Base-by-base conservation (phyloP, 768 basidiomycete genomes). In the Nidularia pulvinata region DNA sequence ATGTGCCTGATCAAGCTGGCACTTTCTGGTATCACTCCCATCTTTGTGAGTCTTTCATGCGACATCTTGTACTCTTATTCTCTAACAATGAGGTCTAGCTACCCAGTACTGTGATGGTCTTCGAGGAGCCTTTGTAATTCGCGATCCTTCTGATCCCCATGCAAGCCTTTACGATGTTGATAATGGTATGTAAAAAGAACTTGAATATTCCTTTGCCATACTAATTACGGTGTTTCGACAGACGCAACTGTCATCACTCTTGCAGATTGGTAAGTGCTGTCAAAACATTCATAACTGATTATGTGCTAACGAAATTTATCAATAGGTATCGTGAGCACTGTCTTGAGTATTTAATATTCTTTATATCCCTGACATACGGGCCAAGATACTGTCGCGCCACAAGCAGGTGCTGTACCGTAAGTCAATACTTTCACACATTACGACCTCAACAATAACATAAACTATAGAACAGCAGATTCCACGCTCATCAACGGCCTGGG, bases 21-120 rank as follows among this genome's bases (percentile, higher is more conserved):
- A 71, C 66, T n/a, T 83, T 69, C 58, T 82, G 81, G 79, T 71
- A 65, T 33, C 62, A 63, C 51, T 65, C 60, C 10, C 60, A 62
- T 59, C 57, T 71, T 63, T 61, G 64, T 67, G 37, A 19, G 61
- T 57, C 5, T 33, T 14, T 22, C 22, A 6, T 30, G 25, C 36
- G 2, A 33, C 10, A 25, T 14, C 65, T 67, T 3, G 76, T 66
- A 64, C 64, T 51, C 67, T 64, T 36, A 35, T 22, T 49, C 14
- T 0, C 65, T 51, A 5, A 37, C 59, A 62, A 69, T 2, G 13
- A 13, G 13, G 5, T 42, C 55, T 60, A 64, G 70, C 70, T 1
- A 71, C 72, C 1, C 81, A 81, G 58, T 79, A 79, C 54, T 82
- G 81, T 51, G 78, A 82, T 55, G 78, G 79, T 0, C 67, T 80